These are phyloP conservation scores for Euphorbia pulcherrima DNA, from an alignment of 345 rosid genomes.

Conservation along the genomic window DNA sequence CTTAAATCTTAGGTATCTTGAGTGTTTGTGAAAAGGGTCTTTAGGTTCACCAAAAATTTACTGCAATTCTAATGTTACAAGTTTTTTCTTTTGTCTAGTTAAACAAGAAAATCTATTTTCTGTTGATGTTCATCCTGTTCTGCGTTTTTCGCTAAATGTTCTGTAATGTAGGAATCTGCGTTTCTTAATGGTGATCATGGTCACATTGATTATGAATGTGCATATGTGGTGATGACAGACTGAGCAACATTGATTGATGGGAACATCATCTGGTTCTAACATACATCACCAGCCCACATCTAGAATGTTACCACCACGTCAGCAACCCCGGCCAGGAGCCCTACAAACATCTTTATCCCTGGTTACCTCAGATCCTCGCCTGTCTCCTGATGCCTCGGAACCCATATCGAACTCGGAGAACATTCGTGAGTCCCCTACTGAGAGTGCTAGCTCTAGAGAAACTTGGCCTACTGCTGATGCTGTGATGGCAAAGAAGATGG, in stretches of 20 bases:
- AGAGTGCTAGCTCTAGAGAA: conserved; percentile 93
- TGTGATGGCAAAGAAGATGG: conserved; percentile 56
- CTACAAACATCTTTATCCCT: conserved; percentile 63
- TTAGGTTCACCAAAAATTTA: not conserved
- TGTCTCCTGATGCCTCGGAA: conserved; percentile 56
- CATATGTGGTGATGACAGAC: not conserved
- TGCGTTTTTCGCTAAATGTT: no score
- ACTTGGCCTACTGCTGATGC: conserved; percentile 85
- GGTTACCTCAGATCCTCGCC: conserved; percentile 59
- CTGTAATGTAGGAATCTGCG: not conserved
- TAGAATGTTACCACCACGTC: conserved; percentile 86
- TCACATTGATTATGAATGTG: not conserved
- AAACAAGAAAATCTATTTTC: not conserved
- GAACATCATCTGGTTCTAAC: conserved; percentile 86
- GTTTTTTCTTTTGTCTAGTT: not conserved
- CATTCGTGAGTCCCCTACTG: conserved; percentile 85
- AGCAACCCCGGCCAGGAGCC: conserved; percentile 59
- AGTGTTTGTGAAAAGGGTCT: not conserved
- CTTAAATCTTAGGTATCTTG: not conserved
- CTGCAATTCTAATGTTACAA: not conserved
- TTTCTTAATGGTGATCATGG: not conserved
- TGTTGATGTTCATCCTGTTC: no score
- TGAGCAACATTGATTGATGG: conserved; percentile 44
- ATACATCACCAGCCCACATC: conserved; percentile 56
- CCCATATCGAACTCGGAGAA: conserved; percentile 67